Percentiles rank a stretch among this genome's conserved stretches.
These are phyloP conservation scores for Breviolum minutum DNA, from an alignment of 73 alveolate genomes.

Conservation along the genomic window DNA sequence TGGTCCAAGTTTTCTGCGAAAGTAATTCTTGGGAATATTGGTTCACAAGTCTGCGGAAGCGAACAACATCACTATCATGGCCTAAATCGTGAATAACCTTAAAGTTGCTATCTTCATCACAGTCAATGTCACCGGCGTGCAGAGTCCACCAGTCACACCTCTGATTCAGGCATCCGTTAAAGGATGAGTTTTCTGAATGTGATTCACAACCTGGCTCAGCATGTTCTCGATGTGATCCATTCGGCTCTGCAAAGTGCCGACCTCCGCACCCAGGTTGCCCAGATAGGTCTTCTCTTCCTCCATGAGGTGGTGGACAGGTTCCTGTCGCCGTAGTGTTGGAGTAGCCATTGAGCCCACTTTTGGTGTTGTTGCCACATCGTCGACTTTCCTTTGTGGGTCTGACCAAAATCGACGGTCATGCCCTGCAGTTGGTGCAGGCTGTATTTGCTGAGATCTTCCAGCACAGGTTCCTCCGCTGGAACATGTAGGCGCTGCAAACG, in stretches of 20 bases:
- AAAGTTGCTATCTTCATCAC: not conserved
- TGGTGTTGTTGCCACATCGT: not conserved
- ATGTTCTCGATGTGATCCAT: not conserved
- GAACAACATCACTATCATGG: not conserved
- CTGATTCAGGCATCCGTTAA: not conserved
- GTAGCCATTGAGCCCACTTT: not conserved
- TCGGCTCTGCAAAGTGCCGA: not conserved
- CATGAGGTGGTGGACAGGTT: not conserved
- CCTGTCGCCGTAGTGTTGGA: not conserved
- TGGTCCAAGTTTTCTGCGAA: too few relatives aligned
- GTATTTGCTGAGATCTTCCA: not conserved
- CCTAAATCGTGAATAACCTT: not conserved
- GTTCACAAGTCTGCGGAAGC: not conserved
- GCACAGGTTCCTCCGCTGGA: not conserved
- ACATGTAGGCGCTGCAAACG: too few relatives aligned
- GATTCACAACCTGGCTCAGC: not conserved
- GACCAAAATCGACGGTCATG: not conserved
- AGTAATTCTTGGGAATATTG: not conserved
- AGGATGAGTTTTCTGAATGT: not conserved
- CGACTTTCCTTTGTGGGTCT: not conserved
- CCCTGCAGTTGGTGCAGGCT: not conserved
- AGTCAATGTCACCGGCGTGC: not conserved
- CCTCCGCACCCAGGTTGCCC: not conserved
- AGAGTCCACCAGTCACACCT: not conserved
- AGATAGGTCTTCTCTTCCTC: not conserved